Evolutionary conservation across 108 stramenopile genomes (phyloP).

Genomic region (Phaeodactylum tricornutum): DNA sequence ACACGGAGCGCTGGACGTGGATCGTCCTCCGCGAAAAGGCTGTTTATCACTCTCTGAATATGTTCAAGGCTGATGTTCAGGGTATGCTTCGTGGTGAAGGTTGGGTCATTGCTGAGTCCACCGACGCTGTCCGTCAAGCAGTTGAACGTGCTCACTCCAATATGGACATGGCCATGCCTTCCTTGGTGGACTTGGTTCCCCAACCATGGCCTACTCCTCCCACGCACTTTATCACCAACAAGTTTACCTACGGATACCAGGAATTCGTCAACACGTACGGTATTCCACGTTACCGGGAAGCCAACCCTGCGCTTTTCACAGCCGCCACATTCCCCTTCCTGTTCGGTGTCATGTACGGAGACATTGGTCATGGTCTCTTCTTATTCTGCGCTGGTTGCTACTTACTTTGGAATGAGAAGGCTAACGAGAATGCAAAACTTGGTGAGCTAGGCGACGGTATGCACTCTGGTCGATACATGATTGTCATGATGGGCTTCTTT

Average conservation of each 20-base stretch:
- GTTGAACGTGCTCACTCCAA: constrained; percentile 81
- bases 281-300: constrained; percentile 96
- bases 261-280: constrained; percentile 99
- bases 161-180: constrained; percentile 84
- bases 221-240: constrained; percentile 94
- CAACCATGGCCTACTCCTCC: constrained; percentile 94
- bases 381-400: constrained; percentile 75
- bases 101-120: constrained; percentile 83
- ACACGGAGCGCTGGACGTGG: constrained; percentile 88
- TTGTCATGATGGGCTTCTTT: constrained; percentile 95
- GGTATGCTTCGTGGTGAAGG: constrained; percentile 97
- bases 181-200: constrained; percentile 77
- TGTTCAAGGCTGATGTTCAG: constrained; percentile 92
- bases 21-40: constrained; percentile 87
- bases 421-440: constrained; percentile 60
- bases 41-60: constrained; percentile 95
- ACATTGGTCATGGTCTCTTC: constrained; percentile 93
- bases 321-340: constrained; percentile 98
- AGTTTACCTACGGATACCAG: constrained; percentile 92
- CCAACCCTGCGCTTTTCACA: constrained; percentile 97
- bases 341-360: constrained; percentile 99
- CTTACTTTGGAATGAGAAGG: constrained; percentile 74
- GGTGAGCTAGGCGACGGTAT: constrained; percentile 84
- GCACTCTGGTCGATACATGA: constrained; percentile 90
- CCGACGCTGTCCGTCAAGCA: constrained; percentile 56